These are phyloP conservation scores for Scytalidium lignicola DNA, from an alignment of 2,329 filamentous ascomycete species.

Conservation along the genomic window DNA sequence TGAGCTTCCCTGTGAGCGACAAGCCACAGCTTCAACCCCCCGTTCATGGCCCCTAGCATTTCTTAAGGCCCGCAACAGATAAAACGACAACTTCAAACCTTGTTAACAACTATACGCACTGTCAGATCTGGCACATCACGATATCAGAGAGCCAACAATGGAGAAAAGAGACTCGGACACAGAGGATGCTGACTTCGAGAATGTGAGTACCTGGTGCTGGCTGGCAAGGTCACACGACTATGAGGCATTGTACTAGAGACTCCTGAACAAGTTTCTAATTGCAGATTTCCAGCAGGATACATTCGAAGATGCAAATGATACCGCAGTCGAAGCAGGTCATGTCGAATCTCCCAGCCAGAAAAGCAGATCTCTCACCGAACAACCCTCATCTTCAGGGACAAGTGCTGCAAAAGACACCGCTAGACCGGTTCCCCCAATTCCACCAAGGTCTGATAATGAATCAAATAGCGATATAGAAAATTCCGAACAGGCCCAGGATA, in stretches of 20 bases:
- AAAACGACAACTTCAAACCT: not conserved
- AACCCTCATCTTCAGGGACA: conserved; percentile 28
- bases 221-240: conserved; percentile 15
- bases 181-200: conserved; percentile 15
- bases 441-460: conserved; percentile 15
- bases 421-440: conserved; percentile 20
- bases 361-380: conserved; percentile 33
- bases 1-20: not conserved
- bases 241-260: conserved; percentile 6
- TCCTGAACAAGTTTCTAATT: conserved; percentile 8
- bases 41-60: conserved; percentile 12
- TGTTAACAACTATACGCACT: not conserved
- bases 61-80: conserved; percentile 5
- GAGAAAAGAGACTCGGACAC: conserved; percentile 8
- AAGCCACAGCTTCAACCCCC: conserved; percentile 1
- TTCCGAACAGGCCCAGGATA: conserved; percentile 14
- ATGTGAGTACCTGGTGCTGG: conserved; percentile 6
- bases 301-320: conserved; percentile 79
- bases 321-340: conserved; percentile 15
- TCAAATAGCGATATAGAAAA: conserved; percentile 23
- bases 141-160: conserved; percentile 7
- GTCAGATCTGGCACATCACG: conserved; percentile 9
- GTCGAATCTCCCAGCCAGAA: conserved; percentile 15
- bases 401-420: conserved; percentile 19
- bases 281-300: conserved; percentile 49